Evolutionary conservation across 805 yeast genomes (phyloP), one percentile per base, ranked within the genome.

Genomic region (Jamesozyma piceae): DNA sequence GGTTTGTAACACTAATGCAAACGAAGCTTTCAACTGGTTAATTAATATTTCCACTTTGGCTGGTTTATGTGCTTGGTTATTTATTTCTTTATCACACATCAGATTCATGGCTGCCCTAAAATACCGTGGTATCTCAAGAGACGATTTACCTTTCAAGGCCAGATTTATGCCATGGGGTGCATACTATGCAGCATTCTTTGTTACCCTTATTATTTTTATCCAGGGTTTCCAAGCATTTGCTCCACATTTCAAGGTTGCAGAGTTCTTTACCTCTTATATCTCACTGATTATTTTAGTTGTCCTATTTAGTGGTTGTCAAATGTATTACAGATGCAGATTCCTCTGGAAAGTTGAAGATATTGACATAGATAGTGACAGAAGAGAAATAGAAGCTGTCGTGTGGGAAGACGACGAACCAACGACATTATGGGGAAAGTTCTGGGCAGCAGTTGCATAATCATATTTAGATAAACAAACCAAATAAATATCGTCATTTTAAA

Each of bases 201-300:
- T 79, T 35, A 64, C 72, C n/a, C 54, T 79, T 26, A 72, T 83
- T 52, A 71, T 73, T 8, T 74, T 82, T 50, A 68, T 83, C 43
- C 89, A 83, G 64, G 92, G 92, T 43, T 82, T 71, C 62, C 53
- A 66, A 5, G 74, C 74, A 2, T 83, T 83, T 64, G 72, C 68
- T 65, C 77, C 74, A 45, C 61, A 62, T 10, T 68, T 77, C 53
- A 68, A 61, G 40, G 80, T 73, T 3, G 50, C 72, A 4, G 64
- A 64, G n/a, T 82, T 82, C 65, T 75, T 82, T 58, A 73, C 82
- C 17, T 68, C 78, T 21, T 82, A 82, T 57, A 67, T 82, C 43
- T 81, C 87, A 17, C 59, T 80, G 35, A 69, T 81, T 27, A 60
- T 78, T 41, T 73, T 76, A 51, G 72, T 61, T 30, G 72, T 68